Evolutionary conservation across 2,329 filamentous ascomycete genomes (phyloP).

Genomic region (Venturia carpophila): DNA sequence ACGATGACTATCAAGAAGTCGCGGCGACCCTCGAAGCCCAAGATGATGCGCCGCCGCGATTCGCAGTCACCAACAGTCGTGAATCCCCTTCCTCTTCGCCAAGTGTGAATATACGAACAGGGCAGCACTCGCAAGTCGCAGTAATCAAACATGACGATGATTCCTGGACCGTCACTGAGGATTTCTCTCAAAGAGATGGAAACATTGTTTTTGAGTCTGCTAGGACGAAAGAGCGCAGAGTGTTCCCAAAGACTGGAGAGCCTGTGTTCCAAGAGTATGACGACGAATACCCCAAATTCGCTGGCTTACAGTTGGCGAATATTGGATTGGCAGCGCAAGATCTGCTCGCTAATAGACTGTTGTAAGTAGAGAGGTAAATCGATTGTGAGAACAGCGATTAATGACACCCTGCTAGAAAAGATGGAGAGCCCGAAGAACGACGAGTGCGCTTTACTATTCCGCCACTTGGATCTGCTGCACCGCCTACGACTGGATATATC

Average conservation of each 20-base stretch:
- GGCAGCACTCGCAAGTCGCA: background rate
- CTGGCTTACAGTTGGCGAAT: conserved; percentile 2
- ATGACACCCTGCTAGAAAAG: background rate
- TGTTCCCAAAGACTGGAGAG: conserved; percentile 14
- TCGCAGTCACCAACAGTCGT: background rate
- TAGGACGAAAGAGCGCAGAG: background rate
- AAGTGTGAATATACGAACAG: background rate
- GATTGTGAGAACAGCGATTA: background rate
- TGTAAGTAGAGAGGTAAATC: background rate
- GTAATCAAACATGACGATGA: background rate
- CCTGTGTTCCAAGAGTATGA: background rate
- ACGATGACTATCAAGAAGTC: background rate
- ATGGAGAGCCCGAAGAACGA: conserved; percentile 13
- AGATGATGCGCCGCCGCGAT: background rate
- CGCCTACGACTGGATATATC: background rate
- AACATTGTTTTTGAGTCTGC: conserved; percentile 9
- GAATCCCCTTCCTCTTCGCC: background rate
- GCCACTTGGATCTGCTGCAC: background rate
- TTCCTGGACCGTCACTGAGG: conserved; percentile 5
- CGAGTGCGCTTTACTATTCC: conserved; percentile 5
- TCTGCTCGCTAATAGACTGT: conserved; percentile 5
- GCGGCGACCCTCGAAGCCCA: too few relatives aligned
- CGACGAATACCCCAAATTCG: background rate
- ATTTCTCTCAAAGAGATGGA: conserved; percentile 9
- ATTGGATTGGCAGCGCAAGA: conserved; percentile 6